Conservation (phyloP, 805 yeast genomes). For the Zygosaccharomyces rouxii region DNA sequence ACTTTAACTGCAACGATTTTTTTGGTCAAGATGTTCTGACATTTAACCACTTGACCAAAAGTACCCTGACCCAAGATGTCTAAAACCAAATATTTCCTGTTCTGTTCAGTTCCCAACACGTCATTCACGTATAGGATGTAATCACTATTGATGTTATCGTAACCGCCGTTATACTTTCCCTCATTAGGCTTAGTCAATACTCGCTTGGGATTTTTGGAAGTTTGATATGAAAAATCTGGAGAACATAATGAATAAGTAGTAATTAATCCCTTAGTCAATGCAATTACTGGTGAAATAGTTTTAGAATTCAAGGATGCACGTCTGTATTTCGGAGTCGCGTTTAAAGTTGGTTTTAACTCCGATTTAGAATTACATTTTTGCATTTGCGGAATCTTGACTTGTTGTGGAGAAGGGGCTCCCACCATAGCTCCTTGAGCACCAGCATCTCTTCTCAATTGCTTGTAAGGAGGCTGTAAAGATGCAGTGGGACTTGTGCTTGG, state of each 20-base stretch:
- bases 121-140: slow-evolving; percentile 93
- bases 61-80: slow-evolving; percentile 95
- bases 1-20: slow-evolving; percentile 93
- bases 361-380: slow-evolving; percentile 38
- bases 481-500: slow-evolving; percentile 17
- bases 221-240: slow-evolving; percentile 75
- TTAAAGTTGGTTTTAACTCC: slow-evolving; percentile 60
- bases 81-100: slow-evolving; percentile 78
- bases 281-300: slow-evolving; percentile 73
- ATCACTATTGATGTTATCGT: slow-evolving; percentile 83
- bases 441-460: slow-evolving; percentile 34
- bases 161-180: slow-evolving; percentile 74
- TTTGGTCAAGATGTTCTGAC: slow-evolving; percentile 66
- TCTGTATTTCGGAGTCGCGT: slow-evolving; percentile 63
- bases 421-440: slow-evolving; percentile 8
- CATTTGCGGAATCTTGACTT: slow-evolving; percentile 45
- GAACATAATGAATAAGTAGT: slow-evolving; percentile 83
- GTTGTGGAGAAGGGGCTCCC: slow-evolving; percentile 20
- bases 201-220: slow-evolving; percentile 82
- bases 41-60: slow-evolving; percentile 97
- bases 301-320: slow-evolving; percentile 61
- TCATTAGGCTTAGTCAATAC: slow-evolving; percentile 91
- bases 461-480: slow-evolving; percentile 32
- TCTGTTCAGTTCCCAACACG: slow-evolving; percentile 65
- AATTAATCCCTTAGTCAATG: slow-evolving; percentile 70